phyloP scores from a whole-genome alignment of 2,329 filamentous ascomycete genomes.

The Arthrinium puccinioides region DNA sequence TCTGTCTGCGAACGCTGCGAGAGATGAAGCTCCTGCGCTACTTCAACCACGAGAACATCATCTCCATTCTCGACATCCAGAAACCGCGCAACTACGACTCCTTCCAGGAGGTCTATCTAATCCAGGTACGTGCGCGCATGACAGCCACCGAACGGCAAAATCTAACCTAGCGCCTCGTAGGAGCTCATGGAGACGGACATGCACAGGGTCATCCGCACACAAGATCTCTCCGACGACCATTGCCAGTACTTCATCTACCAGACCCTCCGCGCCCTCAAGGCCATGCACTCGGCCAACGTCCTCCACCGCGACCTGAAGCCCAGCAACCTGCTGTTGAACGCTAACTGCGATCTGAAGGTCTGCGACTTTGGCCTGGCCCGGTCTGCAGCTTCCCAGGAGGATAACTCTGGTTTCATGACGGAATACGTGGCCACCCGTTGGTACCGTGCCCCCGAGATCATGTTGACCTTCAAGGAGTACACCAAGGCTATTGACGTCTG shows the following conservation, averaged over 20 bases:
- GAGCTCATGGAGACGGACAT: constrained; percentile 99
- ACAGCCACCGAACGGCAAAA: too few relatives aligned
- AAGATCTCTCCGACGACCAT: constrained; percentile 97
- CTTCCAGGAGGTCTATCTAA: constrained; percentile 97
- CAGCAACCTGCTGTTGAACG: constrained; percentile 92
- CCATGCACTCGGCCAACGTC: constrained; percentile 98
- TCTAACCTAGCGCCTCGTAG: constrained; percentile 33
- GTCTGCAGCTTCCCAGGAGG: constrained; percentile 92
- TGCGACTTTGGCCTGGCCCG: constrained; percentile 96
- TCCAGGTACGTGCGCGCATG: constrained; percentile 79
- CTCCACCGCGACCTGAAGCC: constrained; percentile 96
- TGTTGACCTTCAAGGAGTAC: constrained; percentile 99
- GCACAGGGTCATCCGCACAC: constrained; percentile 97
- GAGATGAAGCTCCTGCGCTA: constrained; percentile 99
- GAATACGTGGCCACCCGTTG: constrained; percentile 99
- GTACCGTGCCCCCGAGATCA: constrained; percentile 98
- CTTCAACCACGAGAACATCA: constrained; percentile 99
- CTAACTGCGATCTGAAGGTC: constrained; percentile 98
- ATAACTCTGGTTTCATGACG: constrained; percentile 99
- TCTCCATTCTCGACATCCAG: constrained; percentile 98
- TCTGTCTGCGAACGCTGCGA: constrained; percentile 89
- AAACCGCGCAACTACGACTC: constrained; percentile 93
- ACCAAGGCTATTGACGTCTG: constrained; percentile 99
- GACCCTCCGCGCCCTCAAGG: constrained; percentile 92
- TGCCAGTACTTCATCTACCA: constrained; percentile 99